Percentiles rank a stretch among this genome's conserved stretches.
Conservation (phyloP, 106 monocot species). For the Platanthera guangdongensis region DNA sequence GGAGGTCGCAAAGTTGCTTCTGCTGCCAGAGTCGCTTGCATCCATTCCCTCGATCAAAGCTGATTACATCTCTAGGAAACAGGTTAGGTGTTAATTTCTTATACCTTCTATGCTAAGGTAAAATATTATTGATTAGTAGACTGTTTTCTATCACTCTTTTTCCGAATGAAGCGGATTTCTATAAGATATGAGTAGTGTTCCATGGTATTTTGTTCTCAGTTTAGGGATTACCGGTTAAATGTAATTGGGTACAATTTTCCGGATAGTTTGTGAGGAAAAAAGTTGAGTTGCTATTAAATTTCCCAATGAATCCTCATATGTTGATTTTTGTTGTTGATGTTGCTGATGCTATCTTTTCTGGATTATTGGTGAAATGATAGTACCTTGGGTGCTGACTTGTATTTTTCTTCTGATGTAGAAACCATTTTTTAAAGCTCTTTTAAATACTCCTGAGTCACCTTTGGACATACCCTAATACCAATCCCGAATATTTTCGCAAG, state of each 20-base stretch:
- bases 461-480: too few relatives aligned
- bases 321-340: too few relatives aligned
- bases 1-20: conserved; percentile 87
- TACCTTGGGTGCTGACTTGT: too few relatives aligned
- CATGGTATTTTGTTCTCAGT: not conserved
- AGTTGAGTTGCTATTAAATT: too few relatives aligned
- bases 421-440: too few relatives aligned
- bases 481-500: too few relatives aligned
- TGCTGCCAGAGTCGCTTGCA: conserved; percentile 69
- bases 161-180: not conserved
- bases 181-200: not conserved
- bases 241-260: not conserved
- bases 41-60: conserved; percentile 82
- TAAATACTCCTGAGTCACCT: too few relatives aligned
- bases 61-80: conserved; percentile 87
- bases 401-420: too few relatives aligned
- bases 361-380: too few relatives aligned
- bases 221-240: not conserved
- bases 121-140: not conserved
- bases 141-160: too few relatives aligned
- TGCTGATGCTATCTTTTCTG: too few relatives aligned
- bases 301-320: too few relatives aligned
- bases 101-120: not conserved
- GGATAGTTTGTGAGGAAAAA: not conserved
- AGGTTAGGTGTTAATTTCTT: conserved; percentile 27